Evolutionary conservation across 208 protist species (phyloP), one percentile per base, ranked within the genome.

Genomic region (Leishmania tropica): DNA sequence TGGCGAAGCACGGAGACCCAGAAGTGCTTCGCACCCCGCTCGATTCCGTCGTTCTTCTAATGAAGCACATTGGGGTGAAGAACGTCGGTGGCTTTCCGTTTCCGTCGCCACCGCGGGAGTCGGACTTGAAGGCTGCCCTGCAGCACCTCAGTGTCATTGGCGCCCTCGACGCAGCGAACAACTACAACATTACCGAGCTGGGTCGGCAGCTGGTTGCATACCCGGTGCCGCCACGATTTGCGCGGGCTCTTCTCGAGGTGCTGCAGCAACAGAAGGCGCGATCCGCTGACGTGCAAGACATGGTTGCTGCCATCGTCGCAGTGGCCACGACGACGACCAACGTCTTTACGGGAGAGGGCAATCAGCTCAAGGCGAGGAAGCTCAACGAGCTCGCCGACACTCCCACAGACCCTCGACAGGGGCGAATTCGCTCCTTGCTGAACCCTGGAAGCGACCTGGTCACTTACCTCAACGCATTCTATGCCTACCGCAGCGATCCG

Each of bases 1-100:
- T 99, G 99, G 84, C 95, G n/a, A 93, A 97, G 78, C 95, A 97
- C 67, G 94, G 90, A 35, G 91, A 97, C 54, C 99, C 99, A 8
- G 99, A 99, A 87, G 95, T 98, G 76, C 85, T 98, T 45, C 87
- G 95, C 75, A 97, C 96, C 58, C 95, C 96, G 15, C 85, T 98
- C 42, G 96, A 98, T 75, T 95, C 95, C 37, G 92, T 98, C 21
- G 96, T 98, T 65, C 87, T 98, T 47, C 82, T 98, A 37, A 97
- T 98, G 93, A 98, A 97, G 85, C 90, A 95, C 77, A 91, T 98
- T 62, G 92, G 93, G 54, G 96, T 98, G 79, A 91, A 97, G 79
- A 88, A 94, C 56, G 95, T 98, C 28, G 89, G 89, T 53, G 88
- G 89, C 72, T 98, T 98, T 76, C 95, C 96, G 3, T 98, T 98